These are phyloP conservation scores for Fusarium sp. DNA, from an alignment of 2,329 filamentous ascomycete genomes.

Conservation along the genomic window DNA sequence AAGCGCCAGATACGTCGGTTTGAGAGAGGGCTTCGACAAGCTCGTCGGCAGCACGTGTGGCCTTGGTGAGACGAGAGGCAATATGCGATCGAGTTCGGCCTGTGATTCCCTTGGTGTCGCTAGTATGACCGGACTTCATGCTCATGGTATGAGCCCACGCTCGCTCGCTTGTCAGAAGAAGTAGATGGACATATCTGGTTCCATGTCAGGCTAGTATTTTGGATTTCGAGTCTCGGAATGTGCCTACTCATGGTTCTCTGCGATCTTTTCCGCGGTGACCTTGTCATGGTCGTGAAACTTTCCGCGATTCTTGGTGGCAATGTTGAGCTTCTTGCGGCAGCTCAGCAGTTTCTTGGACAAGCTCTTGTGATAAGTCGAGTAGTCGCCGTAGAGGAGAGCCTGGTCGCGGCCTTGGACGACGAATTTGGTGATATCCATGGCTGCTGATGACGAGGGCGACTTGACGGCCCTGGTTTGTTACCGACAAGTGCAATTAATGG, in stretches of 20 bases:
- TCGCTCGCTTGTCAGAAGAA: constrained; percentile 87
- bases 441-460: background rate
- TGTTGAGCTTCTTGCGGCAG: constrained; percentile 84
- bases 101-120: constrained; percentile 81
- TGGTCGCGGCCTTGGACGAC: constrained; percentile 82
- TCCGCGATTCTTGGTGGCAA: constrained; percentile 83
- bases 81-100: constrained; percentile 88
- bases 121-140: constrained; percentile 84
- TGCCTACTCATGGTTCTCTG: constrained; percentile 77
- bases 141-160: constrained; percentile 97
- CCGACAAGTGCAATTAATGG: background rate
- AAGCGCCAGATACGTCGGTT: constrained; percentile 70
- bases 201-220: constrained; percentile 29
- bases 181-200: constrained; percentile 77
- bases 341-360: constrained; percentile 84
- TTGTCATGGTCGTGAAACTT: constrained; percentile 81
- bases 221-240: background rate
- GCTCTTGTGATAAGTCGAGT: constrained; percentile 83
- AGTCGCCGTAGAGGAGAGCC: constrained; percentile 88
- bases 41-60: constrained; percentile 73
- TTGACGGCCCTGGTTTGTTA: background rate
- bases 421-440: constrained; percentile 91
- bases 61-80: constrained; percentile 86
- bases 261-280: constrained; percentile 80
- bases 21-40: constrained; percentile 75